phyloP scores from a whole-genome alignment of 495 filamentous ascomycete species.

The Annulohypoxylon stygium region DNA sequence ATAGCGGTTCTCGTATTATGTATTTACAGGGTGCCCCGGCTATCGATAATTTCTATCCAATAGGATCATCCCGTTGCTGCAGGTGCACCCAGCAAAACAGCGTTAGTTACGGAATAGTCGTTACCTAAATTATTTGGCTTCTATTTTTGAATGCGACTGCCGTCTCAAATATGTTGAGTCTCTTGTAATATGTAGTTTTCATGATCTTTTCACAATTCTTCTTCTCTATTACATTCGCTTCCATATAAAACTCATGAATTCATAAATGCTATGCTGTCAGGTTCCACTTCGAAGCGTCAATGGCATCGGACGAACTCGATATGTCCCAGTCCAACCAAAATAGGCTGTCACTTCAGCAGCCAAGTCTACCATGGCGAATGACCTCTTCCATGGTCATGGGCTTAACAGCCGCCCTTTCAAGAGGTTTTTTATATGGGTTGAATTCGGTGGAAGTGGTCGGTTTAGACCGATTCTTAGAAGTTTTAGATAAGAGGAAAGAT shows the following conservation, averaged over 20 bases:
- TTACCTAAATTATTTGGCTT: slow-evolving; percentile 3
- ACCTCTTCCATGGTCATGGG: slow-evolving; percentile 69
- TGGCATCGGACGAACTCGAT: slow-evolving; percentile 39
- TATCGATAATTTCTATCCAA: slow-evolving; percentile 25
- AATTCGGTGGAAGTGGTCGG: slow-evolving; percentile 75
- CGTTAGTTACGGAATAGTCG: slow-evolving; percentile 20
- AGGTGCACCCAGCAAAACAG: slow-evolving; percentile 14
- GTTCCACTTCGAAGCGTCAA: slow-evolving; percentile 17
- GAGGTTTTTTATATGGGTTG: slow-evolving; percentile 62
- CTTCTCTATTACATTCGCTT: neutral
- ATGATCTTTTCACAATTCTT: neutral
- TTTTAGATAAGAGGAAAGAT: slow-evolving; percentile 79
- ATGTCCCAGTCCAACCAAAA: slow-evolving; percentile 35
- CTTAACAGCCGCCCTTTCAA: slow-evolving; percentile 58
- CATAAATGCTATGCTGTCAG: slow-evolving; percentile 30
- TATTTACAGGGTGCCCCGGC: slow-evolving; percentile 16
- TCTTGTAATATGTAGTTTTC: slow-evolving; percentile 8
- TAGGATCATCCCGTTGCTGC: slow-evolving; percentile 28
- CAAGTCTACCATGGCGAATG: slow-evolving; percentile 66
- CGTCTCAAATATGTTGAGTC: neutral
- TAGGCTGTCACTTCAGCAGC: slow-evolving; percentile 47
- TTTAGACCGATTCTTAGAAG: slow-evolving; percentile 77
- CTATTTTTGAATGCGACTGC: slow-evolving; percentile 18
- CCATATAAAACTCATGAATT: slow-evolving; percentile 17
- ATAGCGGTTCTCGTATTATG: neutral